Evolutionary conservation across 495 filamentous ascomycete genomes (phyloP).

Genomic region (Achaetomiella virescens): DNA sequence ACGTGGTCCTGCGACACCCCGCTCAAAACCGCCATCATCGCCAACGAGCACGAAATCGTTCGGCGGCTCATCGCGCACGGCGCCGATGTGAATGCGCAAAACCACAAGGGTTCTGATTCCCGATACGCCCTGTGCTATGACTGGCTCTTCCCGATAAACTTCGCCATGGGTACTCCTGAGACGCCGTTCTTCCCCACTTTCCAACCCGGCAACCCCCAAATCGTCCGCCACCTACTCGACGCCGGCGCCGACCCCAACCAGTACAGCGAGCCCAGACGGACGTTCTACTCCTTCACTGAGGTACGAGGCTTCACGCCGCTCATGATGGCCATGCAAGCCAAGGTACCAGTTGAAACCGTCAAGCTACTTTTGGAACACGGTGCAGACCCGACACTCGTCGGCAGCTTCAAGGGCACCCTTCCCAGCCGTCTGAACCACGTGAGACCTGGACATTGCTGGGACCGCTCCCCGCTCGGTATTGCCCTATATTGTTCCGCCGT

Average conservation of each 20-base stretch:
- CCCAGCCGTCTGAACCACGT: background rate
- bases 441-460: background rate
- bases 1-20: background rate
- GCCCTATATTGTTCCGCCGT: background rate
- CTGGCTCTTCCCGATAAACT: background rate
- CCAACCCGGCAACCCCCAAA: background rate
- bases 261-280: background rate
- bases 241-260: slow-evolving; percentile 17
- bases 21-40: slow-evolving; percentile 11
- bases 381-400: background rate
- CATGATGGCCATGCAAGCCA: slow-evolving; percentile 8
- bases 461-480: background rate
- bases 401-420: background rate
- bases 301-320: background rate
- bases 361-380: slow-evolving; percentile 13
- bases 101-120: background rate
- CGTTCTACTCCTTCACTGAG: background rate
- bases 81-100: slow-evolving; percentile 6
- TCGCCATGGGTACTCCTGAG: slow-evolving; percentile 2
- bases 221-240: slow-evolving; percentile 12
- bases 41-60: slow-evolving; percentile 4
- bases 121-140: background rate
- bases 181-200: background rate
- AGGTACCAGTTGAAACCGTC: slow-evolving; percentile 17
- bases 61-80: slow-evolving; percentile 9